These are phyloP conservation scores for Rosa lucieae DNA, from an alignment of 306 rosid genomes.

Conservation along the genomic window DNA sequence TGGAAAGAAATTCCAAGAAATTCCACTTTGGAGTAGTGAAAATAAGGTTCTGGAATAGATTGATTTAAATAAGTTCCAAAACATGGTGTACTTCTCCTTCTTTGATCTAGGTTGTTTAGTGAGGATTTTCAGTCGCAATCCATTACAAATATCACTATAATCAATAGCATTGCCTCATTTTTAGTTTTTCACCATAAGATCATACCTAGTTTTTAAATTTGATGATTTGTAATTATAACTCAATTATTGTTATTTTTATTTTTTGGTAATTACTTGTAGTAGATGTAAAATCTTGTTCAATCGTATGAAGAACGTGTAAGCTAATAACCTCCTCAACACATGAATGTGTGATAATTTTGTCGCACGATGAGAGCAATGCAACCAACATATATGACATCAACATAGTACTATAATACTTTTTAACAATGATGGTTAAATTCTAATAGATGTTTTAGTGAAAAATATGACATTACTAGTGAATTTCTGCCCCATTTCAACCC, in stretches of 20 bases:
- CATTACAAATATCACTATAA: neutral
- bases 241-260: too few relatives aligned
- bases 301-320: too few relatives aligned
- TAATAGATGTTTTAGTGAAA: neutral
- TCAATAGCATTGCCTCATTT: neutral
- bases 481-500: neutral
- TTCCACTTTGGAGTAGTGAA: neutral
- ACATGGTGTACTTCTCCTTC: neutral
- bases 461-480: neutral
- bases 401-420: too few relatives aligned
- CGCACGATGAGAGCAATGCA: neutral
- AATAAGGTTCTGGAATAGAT: neutral
- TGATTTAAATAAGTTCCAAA: too few relatives aligned
- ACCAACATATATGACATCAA: neutral
- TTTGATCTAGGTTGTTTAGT: neutral
- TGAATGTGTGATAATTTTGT: too few relatives aligned
- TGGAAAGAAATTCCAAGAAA: neutral
- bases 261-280: too few relatives aligned
- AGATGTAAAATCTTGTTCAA: too few relatives aligned
- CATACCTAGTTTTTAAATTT: neutral
- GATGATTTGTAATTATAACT: too few relatives aligned
- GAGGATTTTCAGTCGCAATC: neutral
- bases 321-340: too few relatives aligned
- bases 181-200: neutral
- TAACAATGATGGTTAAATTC: too few relatives aligned